Conservation (phyloP, 148 eudicot species). For the Chenopodium album region DNA sequence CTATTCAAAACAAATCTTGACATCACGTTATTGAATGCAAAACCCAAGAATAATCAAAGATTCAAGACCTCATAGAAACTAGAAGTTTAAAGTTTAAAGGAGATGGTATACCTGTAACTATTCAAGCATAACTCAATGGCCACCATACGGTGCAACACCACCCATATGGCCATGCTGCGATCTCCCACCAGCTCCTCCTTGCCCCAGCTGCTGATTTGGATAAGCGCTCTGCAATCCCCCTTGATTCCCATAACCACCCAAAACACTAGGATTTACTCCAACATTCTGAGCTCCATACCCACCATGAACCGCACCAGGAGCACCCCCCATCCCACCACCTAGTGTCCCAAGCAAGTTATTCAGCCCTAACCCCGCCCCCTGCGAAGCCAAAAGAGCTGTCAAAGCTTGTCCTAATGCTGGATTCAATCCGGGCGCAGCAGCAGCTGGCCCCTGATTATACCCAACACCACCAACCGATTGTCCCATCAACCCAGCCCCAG, state of each 20-base stretch:
- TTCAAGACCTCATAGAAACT: background rate
- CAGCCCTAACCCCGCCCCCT: conserved; percentile 78
- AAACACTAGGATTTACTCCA: conserved; percentile 31
- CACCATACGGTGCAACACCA: conserved; percentile 52
- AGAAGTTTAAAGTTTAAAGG: background rate
- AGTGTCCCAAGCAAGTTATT: conserved; percentile 65
- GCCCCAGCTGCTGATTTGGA: conserved; percentile 66
- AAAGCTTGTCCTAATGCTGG: conserved; percentile 88
- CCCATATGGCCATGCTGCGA: conserved; percentile 50
- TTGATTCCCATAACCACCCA: conserved; percentile 55
- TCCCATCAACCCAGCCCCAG: conserved; percentile 53
- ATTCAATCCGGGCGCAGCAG: conserved; percentile 42
- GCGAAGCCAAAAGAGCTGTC: conserved; percentile 69
- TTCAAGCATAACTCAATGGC: conserved; percentile 46
- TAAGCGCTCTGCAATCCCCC: conserved; percentile 51
- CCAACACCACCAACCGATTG: conserved; percentile 48
- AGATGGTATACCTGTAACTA: conserved; percentile 20
- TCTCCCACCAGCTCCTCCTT: conserved; percentile 59
- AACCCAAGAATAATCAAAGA: background rate
- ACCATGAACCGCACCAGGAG: conserved; percentile 28
- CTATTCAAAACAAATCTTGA: background rate
- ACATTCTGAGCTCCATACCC: conserved; percentile 51
- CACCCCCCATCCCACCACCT: conserved; percentile 52
- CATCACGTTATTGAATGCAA: background rate
- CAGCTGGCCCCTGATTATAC: conserved; percentile 39